Percentiles rank a stretch among this genome's conserved stretches.
These are phyloP conservation scores for Benincasa hispida DNA, from an alignment of 306 rosid genomes.

Conservation along the genomic window DNA sequence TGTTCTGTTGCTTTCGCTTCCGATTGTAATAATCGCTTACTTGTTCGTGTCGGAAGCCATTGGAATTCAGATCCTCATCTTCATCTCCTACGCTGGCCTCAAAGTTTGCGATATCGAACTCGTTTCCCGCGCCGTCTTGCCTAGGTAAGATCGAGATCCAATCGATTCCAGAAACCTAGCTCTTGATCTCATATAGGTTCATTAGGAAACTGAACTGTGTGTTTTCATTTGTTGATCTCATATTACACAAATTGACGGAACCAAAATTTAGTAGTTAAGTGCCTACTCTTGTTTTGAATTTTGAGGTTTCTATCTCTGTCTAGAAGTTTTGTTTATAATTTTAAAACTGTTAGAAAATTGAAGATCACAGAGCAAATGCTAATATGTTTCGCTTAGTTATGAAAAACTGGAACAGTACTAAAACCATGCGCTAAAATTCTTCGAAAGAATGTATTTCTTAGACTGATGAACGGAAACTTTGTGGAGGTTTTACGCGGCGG, in stretches of 20 bases:
- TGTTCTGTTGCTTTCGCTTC: constrained; percentile 73
- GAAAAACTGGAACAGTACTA: no score
- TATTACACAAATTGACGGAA: not conserved
- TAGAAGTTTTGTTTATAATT: not conserved
- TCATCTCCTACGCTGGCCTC: constrained; percentile 79
- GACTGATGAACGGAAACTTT: not conserved
- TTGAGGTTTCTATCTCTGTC: not conserved
- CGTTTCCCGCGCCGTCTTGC: constrained; percentile 82
- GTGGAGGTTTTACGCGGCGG: constrained; percentile 59
- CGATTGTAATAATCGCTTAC: constrained; percentile 58
- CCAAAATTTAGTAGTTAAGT: not conserved
- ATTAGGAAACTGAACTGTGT: not conserved
- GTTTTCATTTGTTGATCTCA: not conserved
- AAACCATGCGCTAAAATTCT: not conserved
- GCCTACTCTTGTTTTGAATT: not conserved
- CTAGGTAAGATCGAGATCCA: constrained; percentile 31
- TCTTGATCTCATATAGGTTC: not conserved
- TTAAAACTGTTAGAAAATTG: not conserved
- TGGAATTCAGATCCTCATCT: constrained; percentile 92
- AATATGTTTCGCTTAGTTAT: no score
- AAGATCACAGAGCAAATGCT: not conserved
- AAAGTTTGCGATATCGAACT: constrained; percentile 89
- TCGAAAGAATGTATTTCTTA: not conserved
- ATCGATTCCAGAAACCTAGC: not conserved
- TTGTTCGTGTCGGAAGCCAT: constrained; percentile 78